Conservation (phyloP, 2,329 filamentous ascomycete species). For the Xylariaceae sp. region DNA sequence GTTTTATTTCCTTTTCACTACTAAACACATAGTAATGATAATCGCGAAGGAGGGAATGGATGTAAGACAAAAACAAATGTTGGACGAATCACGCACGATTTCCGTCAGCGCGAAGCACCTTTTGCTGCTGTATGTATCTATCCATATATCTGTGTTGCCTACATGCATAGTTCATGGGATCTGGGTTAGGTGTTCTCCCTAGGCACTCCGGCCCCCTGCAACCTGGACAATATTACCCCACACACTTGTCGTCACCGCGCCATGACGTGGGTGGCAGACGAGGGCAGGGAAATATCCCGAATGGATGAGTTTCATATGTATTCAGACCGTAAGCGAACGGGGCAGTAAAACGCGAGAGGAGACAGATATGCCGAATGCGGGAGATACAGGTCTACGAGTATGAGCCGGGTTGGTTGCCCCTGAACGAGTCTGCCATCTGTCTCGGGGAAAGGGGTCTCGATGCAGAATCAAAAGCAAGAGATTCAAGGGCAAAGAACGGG, state of each 20-base stretch:
- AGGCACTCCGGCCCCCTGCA: not conserved
- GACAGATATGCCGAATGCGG: no score
- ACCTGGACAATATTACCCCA: not conserved
- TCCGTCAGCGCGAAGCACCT: not conserved
- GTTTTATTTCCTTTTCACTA: conserved; percentile 2
- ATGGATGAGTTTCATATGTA: no score
- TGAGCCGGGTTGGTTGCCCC: no score
- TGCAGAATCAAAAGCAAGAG: no score
- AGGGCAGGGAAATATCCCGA: not conserved
- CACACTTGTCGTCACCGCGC: not conserved
- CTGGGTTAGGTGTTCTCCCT: not conserved
- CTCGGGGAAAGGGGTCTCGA: no score
- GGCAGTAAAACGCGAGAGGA: no score
- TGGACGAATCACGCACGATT: not conserved
- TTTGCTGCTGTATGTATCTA: no score
- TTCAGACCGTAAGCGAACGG: no score
- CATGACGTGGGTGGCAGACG: not conserved
- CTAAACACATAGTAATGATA: not conserved
- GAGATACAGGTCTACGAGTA: no score
- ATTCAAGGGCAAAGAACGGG: no score
- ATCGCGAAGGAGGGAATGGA: not conserved
- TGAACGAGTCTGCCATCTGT: no score
- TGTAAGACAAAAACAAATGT: not conserved
- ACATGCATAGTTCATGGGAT: not conserved
- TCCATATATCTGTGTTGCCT: not conserved